Evolutionary conservation across 1,139 yeast species (phyloP), one percentile per base, ranked within the genome.

Genomic region (Saccharomyces hybrid): DNA sequence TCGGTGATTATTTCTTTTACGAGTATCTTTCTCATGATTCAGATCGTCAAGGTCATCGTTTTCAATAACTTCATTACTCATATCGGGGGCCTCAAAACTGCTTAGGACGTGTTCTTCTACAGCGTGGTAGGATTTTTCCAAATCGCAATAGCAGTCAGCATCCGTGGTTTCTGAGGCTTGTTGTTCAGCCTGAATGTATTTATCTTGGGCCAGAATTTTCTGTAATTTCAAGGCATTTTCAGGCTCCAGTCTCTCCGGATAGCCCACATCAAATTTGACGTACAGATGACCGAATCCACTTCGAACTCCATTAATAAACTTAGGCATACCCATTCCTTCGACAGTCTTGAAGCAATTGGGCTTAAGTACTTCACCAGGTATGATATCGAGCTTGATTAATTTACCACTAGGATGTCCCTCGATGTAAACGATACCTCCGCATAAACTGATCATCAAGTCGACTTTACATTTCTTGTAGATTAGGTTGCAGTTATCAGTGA

Each of bases 251-350:
- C 48, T 55, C 1, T 56, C 58, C 3, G 70, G 70, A 51, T 54
- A 66, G 7, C 56, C 53, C 24, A 65, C 61, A 24, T 60, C 56
- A 48, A 67, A 66, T 48, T 60, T 57, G 31, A 67, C 56, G 51
- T 61, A 64, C n/a, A 67, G 53, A 48, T 64, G 58, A n/a, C 69
- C 69, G 32, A 55, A 58, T n/a, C 54, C 53, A 32, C 11, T 12
- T 9, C 14, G n/a, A 19, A 44, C 26, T 24, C 16, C 27, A 6
- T 47, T 28, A 3, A 51, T 50, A 38, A 58, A 56, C 19, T 55
- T 55, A 26, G 71, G 71, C 71, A 67, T 67, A 2, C 71, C 71
- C 53, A 65, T 49, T 26, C 55, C 57, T 31, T 64, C 66, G 4
- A 66, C 55, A 29, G 64, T 60, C 49, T 66, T 66, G 32, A 63